Percentiles rank a stretch among this genome's conserved stretches.
Conservation (phyloP, 1,284 basidiomycete genomes). For the Trichosporon sp. region DNA sequence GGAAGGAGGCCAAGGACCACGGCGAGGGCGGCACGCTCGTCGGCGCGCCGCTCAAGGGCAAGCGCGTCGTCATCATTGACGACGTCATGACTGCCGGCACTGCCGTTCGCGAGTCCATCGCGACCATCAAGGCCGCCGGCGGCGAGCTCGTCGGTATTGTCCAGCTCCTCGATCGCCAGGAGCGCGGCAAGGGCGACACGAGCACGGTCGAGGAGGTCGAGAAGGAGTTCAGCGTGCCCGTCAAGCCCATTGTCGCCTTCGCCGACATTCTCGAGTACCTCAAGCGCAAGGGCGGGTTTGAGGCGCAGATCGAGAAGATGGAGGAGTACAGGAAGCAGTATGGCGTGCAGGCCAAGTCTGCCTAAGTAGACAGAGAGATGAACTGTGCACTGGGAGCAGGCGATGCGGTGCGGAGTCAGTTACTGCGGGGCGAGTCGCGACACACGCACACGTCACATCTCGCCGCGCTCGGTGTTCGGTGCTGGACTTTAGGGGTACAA, state of each 20-base stretch:
- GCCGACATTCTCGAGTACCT: slow-evolving; percentile 84
- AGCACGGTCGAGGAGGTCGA: slow-evolving; percentile 87
- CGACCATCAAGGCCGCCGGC: slow-evolving; percentile 64
- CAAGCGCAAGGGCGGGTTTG: slow-evolving; percentile 65
- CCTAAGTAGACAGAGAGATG: neutral
- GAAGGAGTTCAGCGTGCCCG: slow-evolving; percentile 66
- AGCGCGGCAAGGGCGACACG: slow-evolving; percentile 67
- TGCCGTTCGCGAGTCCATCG: slow-evolving; percentile 81
- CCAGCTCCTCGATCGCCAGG: slow-evolving; percentile 86
- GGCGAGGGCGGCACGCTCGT: slow-evolving; percentile 96
- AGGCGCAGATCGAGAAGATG: slow-evolving; percentile 73
- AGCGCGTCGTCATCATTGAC: slow-evolving; percentile 87
- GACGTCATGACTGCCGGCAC: slow-evolving; percentile 97
- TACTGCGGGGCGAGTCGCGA: no score
- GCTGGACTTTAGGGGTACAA: slow-evolving; percentile 10
- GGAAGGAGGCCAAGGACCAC: slow-evolving; percentile 95
- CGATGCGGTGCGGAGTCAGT: no score
- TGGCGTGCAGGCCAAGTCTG: slow-evolving; percentile 59
- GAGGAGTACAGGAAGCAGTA: slow-evolving; percentile 77
- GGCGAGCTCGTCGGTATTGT: slow-evolving; percentile 88
- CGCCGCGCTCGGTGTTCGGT: neutral
- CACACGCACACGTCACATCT: neutral
- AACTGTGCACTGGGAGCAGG: neutral
- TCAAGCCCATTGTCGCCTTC: slow-evolving; percentile 78
- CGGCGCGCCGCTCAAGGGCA: slow-evolving; percentile 76